Evolutionary conservation across 805 yeast genomes (phyloP), one percentile per base, ranked within the genome.

Genomic region (Saccharomycopsis synnaedendra): DNA sequence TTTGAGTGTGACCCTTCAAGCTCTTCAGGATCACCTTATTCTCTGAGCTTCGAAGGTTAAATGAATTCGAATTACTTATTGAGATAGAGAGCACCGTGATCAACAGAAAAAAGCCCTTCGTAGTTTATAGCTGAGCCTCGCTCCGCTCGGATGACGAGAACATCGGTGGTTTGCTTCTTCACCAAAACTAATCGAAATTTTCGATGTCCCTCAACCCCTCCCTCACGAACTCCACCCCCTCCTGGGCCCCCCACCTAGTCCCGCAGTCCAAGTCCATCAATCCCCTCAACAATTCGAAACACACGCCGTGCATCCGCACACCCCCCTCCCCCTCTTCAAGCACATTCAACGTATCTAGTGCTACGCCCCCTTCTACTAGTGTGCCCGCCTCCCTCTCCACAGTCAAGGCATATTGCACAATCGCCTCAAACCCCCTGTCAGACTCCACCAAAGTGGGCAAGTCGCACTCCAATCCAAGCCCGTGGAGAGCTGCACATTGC

Each of bases 401-500:
- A 4, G 56, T 43, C n/a, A 73, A 53, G 1, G 75, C 66, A 57
- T 66, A 63, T 48, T 67, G 64, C 4, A 76, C 63, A n/a, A 78
- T 56, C 38, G 70, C 62, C 44, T 64, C 60, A 8, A 72, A 61
- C 45, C 66, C 64, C 28, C 70, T 68, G 27, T 58, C 57, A 44
- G 73, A 62, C 7, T 58, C 70, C 32, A 67, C 69, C 29, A 82
- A 58, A 3, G 80, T 74, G 1, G 74, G 73, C 9, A 80, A 59
- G 39, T 70, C 76, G 4, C 83, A 70, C 49, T 88, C 96, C 45
- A 90, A 75, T 0, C 88, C 93, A 46, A 89, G 72, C 0, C 97
- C 97, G 66, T 93, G 98, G 38, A 86, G 62, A 49, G 76, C 74
- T 4, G 97, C 95, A 57, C 88, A 80, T 53, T 78, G 76, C 53